Evolutionary conservation across 805 yeast species (phyloP), one percentile per base, ranked within the genome.

Genomic region (Hanseniaspora lachancei): DNA sequence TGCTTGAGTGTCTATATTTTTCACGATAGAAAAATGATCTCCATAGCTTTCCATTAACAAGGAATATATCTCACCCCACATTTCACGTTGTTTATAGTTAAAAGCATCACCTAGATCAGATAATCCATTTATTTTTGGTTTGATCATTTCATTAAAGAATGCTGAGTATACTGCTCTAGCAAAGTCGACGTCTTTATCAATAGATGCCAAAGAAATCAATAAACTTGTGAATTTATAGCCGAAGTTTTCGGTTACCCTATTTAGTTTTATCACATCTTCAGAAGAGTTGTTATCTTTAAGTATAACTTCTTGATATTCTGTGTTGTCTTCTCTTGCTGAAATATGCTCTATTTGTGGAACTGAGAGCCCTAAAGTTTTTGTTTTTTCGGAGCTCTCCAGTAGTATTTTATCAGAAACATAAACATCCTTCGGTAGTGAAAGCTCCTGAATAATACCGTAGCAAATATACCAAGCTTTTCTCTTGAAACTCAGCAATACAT

Each of bases 111-210:
- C 16, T 16, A 13, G 35, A 15, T 43, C n/a, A 21, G 20, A 23
- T 5, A 29, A 16, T 35, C 20, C 13, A 16, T 23, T 39, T 13
- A 29, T 13, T 39, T 53, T 53, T 32, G 50, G 50, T n/a, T 16
- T 15, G 38, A 53, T 38, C 10, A 39, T 27, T 16, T 38, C 40
- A 39, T 38, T 21, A 32, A 53, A 53, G 23, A 38, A 46, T 29
- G 18, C 46, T 13, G 39, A 15, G 13, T 53, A 53, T n/a, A 39
- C 6, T 32, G 47, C 41, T 46, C 50, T 52, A 7, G 56, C 49
- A 24, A 53, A 29, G 6, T 53, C 56, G 29, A 39, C 24, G 24
- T 53, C 56, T n/a, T 53, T 53, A 38, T 46, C 56, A 36, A 44
- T 20, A 7, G 43, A 27, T 8, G 48, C 47, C 16, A 53, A 18